phyloP scores from a whole-genome alignment of 1,284 basidiomycete genomes.

The Ustilago vetiveriae region DNA sequence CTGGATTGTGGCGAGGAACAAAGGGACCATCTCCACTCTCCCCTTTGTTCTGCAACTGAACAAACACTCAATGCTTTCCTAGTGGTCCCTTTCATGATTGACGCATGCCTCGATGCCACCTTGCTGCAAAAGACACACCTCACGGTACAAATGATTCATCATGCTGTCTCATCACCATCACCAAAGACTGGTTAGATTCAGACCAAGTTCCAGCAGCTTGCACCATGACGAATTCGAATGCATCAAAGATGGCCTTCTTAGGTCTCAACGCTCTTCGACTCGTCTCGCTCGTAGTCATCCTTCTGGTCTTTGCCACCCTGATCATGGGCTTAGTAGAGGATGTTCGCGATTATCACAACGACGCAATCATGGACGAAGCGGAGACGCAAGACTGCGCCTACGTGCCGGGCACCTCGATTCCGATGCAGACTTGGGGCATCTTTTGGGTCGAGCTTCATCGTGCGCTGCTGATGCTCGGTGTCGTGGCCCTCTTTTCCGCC shows the following conservation, averaged over 20 bases:
- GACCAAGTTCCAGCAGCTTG: background rate
- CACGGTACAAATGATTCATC: too few relatives aligned
- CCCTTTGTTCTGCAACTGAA: background rate
- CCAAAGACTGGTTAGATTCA: background rate
- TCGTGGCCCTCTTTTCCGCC: constrained; percentile 24
- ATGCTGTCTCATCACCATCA: background rate
- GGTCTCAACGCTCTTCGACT: constrained; percentile 46
- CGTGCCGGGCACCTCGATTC: constrained; percentile 49
- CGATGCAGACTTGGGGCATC: constrained; percentile 56
- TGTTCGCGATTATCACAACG: constrained; percentile 27
- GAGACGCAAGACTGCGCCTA: constrained; percentile 43
- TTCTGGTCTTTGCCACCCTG: constrained; percentile 42
- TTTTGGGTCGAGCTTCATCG: constrained; percentile 58
- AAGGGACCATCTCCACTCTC: constrained; percentile 7
- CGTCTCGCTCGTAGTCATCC: constrained; percentile 33
- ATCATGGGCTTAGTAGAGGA: constrained; percentile 43
- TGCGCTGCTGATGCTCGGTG: constrained; percentile 26
- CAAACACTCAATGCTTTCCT: background rate
- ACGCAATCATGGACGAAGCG: constrained; percentile 20
- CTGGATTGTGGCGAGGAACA: constrained; percentile 7
- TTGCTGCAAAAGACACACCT: too few relatives aligned
- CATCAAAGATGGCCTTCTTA: constrained; percentile 29
- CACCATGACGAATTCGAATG: constrained; percentile 5
- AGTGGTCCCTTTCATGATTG: too few relatives aligned
- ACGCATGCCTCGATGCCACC: too few relatives aligned